phyloP scores from a whole-genome alignment of 257 asterid genomes.

The Gentiana macrophylla region DNA sequence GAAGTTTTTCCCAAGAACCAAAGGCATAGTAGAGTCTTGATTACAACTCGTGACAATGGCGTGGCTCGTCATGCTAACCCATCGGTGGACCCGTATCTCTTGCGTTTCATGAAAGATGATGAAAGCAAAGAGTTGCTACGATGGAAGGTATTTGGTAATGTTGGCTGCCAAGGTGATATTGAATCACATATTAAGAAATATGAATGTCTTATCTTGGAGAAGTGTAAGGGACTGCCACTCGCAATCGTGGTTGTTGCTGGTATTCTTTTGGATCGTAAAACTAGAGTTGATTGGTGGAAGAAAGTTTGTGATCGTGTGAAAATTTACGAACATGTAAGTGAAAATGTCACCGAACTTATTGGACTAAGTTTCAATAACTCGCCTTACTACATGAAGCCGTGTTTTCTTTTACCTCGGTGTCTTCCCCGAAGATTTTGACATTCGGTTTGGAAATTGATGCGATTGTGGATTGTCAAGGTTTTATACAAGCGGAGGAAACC shows the following conservation, averaged over 20 bases:
- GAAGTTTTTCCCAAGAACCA: slow-evolving; percentile 16
- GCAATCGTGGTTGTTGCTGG: slow-evolving; percentile 22
- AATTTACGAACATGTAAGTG: too few relatives aligned
- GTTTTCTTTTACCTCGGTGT: slow-evolving; percentile 13
- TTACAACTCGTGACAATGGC: slow-evolving; percentile 11
- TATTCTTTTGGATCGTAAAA: background rate
- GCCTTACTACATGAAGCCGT: background rate
- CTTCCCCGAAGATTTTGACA: slow-evolving; percentile 1
- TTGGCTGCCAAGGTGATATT: slow-evolving; percentile 13
- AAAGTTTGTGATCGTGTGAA: slow-evolving; percentile 13
- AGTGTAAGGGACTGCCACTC: slow-evolving; percentile 19
- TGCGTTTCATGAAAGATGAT: slow-evolving; percentile 11
- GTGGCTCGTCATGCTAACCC: slow-evolving; percentile 13
- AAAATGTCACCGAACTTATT: background rate
- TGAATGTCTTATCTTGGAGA: slow-evolving; percentile 13
- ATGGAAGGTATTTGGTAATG: slow-evolving; percentile 13
- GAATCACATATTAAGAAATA: background rate
- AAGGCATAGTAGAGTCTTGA: slow-evolving; percentile 13
- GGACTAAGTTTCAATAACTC: slow-evolving; percentile 1
- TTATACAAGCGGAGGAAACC: background rate
- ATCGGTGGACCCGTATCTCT: slow-evolving; percentile 3
- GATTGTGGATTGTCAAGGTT: slow-evolving; percentile 8
- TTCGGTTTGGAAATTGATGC: background rate
- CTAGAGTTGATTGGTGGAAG: slow-evolving; percentile 11
- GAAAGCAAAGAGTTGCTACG: slow-evolving; percentile 16